These are phyloP conservation scores for Fragilaria crotonensis DNA, from an alignment of 108 stramenopile genomes.

Conservation along the genomic window DNA sequence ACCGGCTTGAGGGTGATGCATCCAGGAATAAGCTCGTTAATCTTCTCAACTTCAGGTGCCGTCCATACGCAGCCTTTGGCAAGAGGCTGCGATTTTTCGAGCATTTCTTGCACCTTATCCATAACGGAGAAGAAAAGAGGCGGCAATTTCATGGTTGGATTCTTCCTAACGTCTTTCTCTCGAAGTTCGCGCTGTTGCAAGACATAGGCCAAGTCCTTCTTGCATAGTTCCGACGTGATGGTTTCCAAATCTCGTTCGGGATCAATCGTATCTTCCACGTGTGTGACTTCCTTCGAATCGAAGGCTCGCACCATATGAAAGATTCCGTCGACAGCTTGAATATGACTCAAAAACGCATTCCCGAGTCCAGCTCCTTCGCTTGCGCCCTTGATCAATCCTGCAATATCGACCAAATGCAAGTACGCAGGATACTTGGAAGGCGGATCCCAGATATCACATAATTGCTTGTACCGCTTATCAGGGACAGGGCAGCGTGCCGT, in stretches of 20 bases:
- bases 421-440: conserved; percentile 55
- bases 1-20: conserved; percentile 98
- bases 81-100: conserved; percentile 80
- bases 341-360: conserved; percentile 87
- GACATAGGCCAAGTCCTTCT: conserved; percentile 88
- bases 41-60: conserved; percentile 77
- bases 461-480: conserved; percentile 44
- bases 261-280: conserved; percentile 87
- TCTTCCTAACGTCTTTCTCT: conserved; percentile 8
- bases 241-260: conserved; percentile 83
- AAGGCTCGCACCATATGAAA: conserved; percentile 83
- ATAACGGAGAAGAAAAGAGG: conserved; percentile 64
- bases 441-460: conserved; percentile 15
- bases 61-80: conserved; percentile 73
- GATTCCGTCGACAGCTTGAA: conserved; percentile 77
- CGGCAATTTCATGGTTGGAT: conserved; percentile 22
- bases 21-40: conserved; percentile 78
- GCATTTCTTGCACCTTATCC: conserved; percentile 65
- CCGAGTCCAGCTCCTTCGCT: conserved; percentile 90
- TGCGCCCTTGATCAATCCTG: conserved; percentile 89
- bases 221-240: conserved; percentile 79
- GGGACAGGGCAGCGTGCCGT: conserved; percentile 72
- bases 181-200: conserved; percentile 5
- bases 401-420: conserved; percentile 91
- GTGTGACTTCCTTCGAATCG: conserved; percentile 67